These are phyloP conservation scores for Chaetoceros muelleri DNA, from an alignment of 108 stramenopile genomes.

Conservation along the genomic window DNA sequence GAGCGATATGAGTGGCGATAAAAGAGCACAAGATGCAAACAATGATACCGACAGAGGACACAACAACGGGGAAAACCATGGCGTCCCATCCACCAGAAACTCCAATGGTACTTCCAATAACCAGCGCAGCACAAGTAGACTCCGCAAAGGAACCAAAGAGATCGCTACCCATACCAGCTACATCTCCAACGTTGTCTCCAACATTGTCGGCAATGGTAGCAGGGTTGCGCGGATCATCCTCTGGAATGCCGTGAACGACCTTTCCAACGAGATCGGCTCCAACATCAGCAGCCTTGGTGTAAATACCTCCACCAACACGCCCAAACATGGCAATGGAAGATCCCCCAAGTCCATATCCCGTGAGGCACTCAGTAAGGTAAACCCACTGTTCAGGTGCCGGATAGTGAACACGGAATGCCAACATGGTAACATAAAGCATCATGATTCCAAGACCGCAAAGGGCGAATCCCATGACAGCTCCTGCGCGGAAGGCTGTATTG, in stretches of 20 bases:
- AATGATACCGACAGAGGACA: conserved; percentile 90
- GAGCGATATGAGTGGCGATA: conserved; percentile 88
- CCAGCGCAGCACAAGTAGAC: conserved; percentile 94
- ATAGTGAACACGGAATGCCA: conserved; percentile 75
- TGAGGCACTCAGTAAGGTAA: conserved; percentile 86
- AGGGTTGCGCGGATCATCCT: conserved; percentile 99
- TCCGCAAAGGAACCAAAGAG: conserved; percentile 97
- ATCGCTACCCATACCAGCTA: conserved; percentile 99
- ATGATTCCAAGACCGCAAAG: conserved; percentile 89
- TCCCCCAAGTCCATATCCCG: conserved; percentile 96
- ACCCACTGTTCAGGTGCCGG: conserved; percentile 71
- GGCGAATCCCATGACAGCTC: conserved; percentile 98
- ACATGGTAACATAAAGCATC: conserved; percentile 76
- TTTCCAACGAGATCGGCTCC: conserved; percentile 99
- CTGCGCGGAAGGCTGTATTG: conserved; percentile 95
- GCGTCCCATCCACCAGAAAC: conserved; percentile 84
- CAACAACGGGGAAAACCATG: conserved; percentile 91
- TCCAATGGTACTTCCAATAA: conserved; percentile 86
- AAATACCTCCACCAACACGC: conserved; percentile 98
- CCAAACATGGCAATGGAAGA: conserved; percentile 99
- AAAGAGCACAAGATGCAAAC: conserved; percentile 94
- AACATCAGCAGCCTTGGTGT: conserved; percentile 99
- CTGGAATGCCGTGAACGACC: conserved; percentile 96
- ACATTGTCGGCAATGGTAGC: conserved; percentile 99
- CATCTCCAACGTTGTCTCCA: conserved; percentile 98